Evolutionary conservation across 1,139 yeast species (phyloP), one percentile per base, ranked within the genome.

Genomic region (Magnusiomyces paraingens): DNA sequence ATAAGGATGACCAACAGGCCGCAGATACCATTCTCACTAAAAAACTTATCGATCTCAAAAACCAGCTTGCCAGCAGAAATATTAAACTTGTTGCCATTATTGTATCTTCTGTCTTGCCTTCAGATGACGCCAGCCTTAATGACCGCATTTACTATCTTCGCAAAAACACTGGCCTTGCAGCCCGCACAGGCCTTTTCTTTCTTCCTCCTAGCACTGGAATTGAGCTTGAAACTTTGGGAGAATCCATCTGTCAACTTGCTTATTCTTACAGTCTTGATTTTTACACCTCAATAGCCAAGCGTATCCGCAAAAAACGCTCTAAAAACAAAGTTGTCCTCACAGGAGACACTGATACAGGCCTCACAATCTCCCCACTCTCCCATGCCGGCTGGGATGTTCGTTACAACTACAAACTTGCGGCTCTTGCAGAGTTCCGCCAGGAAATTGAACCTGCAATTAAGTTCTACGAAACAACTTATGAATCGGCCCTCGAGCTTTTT

Each of bases 381-480:
- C 63, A 66, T 44, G 68, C 64, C 3, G 72, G 73, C 11, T 76
- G 80, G 75, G 75, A 75, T n/a, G 73, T 78, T 0, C 67, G 84
- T 35, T 78, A 78, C 58, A 71, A 77, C 1, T 63, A 78, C 56
- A 81, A 81, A 59, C 66, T 73, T 41, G 82, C 81, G 0, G 66
- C 73, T 1, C 64, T 80, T 49, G 71, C 77, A 10, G 82, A 80
- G 60, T 66, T 78, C 56, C 70, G 73, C 54, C 77, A 74, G 32
- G 76, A 78, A 20, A 62, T 73, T 22, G 82, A 78, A 11, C 63
- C 70, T 17, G 73, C 82, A 0, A 66, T 76, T 12, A 78, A 76
- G 55, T 64, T 72, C n/a, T 73, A 74, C 60, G 83, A 79, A 57
- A 66, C 72, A 12, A 73, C 80, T 0, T 80, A 80, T 59, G 81